Evolutionary conservation across 2,329 filamentous ascomycete species (phyloP).

Genomic region (Cladorrhinum sp.): DNA sequence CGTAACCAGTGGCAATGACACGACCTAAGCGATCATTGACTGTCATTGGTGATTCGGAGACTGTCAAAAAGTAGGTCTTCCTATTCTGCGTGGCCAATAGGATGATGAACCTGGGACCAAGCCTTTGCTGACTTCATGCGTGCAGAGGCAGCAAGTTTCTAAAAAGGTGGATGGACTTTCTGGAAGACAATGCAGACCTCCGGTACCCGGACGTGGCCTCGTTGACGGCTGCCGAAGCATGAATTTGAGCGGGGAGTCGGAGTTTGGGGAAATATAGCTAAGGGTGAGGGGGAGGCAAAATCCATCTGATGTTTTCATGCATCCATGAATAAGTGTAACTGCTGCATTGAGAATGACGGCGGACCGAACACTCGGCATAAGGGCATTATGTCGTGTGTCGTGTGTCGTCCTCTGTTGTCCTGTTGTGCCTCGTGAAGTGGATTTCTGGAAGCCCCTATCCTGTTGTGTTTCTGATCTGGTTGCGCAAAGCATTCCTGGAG

Average conservation of each 20-base stretch:
- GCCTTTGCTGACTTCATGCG: conserved; percentile 18
- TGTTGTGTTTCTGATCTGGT: background rate
- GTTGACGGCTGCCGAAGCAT: conserved; percentile 32
- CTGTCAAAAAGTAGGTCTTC: conserved; percentile 79
- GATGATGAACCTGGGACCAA: background rate
- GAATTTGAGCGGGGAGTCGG: conserved; percentile 19
- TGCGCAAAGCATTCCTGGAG: background rate
- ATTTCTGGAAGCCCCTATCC: background rate
- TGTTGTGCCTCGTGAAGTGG: background rate
- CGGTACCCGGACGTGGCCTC: conserved; percentile 72
- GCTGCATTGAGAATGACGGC: background rate
- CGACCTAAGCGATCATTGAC: conserved; percentile 86
- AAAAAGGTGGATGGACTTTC: conserved; percentile 84
- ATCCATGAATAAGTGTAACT: background rate
- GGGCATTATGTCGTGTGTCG: background rate
- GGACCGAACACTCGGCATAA: background rate
- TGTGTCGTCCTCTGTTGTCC: background rate
- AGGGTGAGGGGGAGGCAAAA: background rate
- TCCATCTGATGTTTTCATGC: background rate
- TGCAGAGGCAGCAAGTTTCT: conserved; percentile 78
- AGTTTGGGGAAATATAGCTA: background rate
- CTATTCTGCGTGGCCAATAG: background rate
- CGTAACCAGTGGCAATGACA: conserved; percentile 82
- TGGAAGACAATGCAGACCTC: conserved; percentile 87
- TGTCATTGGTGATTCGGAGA: conserved; percentile 91